These are phyloP conservation scores for Caloboletus firmus DNA, from an alignment of 1,284 basidiomycete species.

Conservation along the genomic window DNA sequence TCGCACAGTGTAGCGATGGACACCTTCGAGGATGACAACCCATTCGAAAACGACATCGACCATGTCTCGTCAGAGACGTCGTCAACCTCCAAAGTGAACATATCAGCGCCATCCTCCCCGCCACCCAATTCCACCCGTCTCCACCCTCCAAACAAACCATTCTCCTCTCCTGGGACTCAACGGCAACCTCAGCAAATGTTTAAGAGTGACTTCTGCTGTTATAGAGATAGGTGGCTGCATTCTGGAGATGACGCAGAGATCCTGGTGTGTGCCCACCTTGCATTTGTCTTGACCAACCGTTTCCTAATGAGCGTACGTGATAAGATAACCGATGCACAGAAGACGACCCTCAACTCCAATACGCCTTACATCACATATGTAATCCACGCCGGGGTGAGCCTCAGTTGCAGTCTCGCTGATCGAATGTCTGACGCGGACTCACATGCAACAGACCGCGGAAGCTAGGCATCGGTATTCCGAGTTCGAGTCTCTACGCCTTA, in stretches of 20 bases:
- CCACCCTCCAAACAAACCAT: slow-evolving; percentile 45
- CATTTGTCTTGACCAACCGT: neutral
- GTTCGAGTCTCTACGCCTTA: slow-evolving; percentile 90
- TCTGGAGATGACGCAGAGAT: slow-evolving; percentile 80
- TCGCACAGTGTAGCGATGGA: slow-evolving; percentile 47
- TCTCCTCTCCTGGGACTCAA: slow-evolving; percentile 56
- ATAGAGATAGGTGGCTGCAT: slow-evolving; percentile 71
- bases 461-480: slow-evolving; percentile 94
- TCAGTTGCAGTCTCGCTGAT: neutral
- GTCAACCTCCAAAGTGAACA: slow-evolving; percentile 58
- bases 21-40: slow-evolving; percentile 75
- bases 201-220: slow-evolving; percentile 76
- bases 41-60: slow-evolving; percentile 68
- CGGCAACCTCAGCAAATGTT: slow-evolving; percentile 48
- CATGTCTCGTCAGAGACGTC: slow-evolving; percentile 62
- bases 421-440: slow-evolving; percentile 7
- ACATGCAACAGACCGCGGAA: slow-evolving; percentile 63
- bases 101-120: slow-evolving; percentile 67
- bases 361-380: slow-evolving; percentile 95
- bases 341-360: slow-evolving; percentile 84
- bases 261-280: slow-evolving; percentile 48
- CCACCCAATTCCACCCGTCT: slow-evolving; percentile 42
- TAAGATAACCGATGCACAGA: slow-evolving; percentile 92
- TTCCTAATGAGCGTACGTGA: slow-evolving; percentile 22
- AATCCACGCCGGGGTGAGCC: slow-evolving; percentile 80